These are phyloP conservation scores for Ulmus americana DNA, from an alignment of 331 rosid genomes.

Conservation along the genomic window DNA sequence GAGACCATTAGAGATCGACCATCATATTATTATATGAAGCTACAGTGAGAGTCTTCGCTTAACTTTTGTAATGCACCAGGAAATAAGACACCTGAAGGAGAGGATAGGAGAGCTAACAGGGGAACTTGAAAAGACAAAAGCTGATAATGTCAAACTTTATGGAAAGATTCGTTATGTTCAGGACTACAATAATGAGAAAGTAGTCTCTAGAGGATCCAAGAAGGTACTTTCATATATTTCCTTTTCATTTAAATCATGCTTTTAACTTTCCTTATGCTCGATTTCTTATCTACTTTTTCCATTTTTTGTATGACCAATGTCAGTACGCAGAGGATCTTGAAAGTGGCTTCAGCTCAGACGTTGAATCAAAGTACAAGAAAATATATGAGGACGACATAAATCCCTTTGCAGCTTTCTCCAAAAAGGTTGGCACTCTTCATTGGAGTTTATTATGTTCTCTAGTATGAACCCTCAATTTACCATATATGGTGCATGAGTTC, in stretches of 20 bases:
- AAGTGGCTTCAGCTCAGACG: slow-evolving; percentile 83
- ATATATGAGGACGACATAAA: slow-evolving; percentile 95
- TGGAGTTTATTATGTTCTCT: slow-evolving; percentile 3
- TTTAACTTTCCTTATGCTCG: background rate
- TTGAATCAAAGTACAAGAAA: slow-evolving; percentile 95
- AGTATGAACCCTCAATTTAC: background rate
- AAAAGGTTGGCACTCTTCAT: slow-evolving; percentile 51
- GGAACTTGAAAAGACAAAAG: slow-evolving; percentile 85
- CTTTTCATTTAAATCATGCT: slow-evolving; percentile 7
- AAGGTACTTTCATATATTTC: slow-evolving; percentile 44
- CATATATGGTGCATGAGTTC: background rate
- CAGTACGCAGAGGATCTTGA: slow-evolving; percentile 95
- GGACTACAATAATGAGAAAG: slow-evolving; percentile 88
- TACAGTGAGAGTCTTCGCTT: slow-evolving; percentile 14
- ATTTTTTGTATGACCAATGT: slow-evolving; percentile 15
- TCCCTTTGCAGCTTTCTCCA: slow-evolving; percentile 98
- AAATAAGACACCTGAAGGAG: slow-evolving; percentile 85
- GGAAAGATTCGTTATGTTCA: slow-evolving; percentile 98
- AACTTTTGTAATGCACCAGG: slow-evolving; percentile 44
- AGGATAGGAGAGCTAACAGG: slow-evolving; percentile 63
- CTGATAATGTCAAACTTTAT: slow-evolving; percentile 88
- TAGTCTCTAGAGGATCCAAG: slow-evolving; percentile 84
- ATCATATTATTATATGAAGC: slow-evolving; percentile 15
- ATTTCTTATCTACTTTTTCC: background rate
- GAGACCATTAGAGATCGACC: background rate